Conservation (phyloP, 202 grass and related monocot genomes). For the Brachypodium distachyon region DNA sequence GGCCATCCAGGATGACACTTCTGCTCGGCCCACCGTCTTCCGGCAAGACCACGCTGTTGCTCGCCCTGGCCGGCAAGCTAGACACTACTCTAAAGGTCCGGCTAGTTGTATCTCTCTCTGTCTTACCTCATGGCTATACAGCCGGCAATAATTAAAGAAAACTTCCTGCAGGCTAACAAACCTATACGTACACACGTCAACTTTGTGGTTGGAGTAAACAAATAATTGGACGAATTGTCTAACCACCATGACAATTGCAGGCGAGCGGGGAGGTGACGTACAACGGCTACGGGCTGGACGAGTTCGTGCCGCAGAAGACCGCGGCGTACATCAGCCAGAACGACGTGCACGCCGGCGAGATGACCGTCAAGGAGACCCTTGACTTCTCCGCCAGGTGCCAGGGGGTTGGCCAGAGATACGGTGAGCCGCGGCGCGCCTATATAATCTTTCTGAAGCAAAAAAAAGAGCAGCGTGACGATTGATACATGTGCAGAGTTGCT, state of each 20-base stretch:
- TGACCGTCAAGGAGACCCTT: conserved; percentile 80
- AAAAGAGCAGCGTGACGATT: neutral
- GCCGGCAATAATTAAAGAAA: too few species aligned
- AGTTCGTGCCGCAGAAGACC: conserved; percentile 75
- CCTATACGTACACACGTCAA: too few species aligned
- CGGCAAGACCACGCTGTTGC: conserved; percentile 52
- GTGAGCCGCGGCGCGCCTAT: neutral
- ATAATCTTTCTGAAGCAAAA: neutral
- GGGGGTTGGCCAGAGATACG: conserved; percentile 57
- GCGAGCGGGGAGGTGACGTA: conserved; percentile 45
- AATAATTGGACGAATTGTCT: neutral
- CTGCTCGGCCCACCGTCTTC: conserved; percentile 53
- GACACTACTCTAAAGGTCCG: conserved; percentile 35
- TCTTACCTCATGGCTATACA: too few species aligned
- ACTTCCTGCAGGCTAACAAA: too few species aligned
- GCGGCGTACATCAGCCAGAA: conserved; percentile 76
- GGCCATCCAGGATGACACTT: conserved; percentile 63
- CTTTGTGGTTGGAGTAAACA: neutral
- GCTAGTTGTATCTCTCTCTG: neutral
- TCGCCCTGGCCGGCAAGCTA: conserved; percentile 58
- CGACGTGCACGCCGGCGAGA: conserved; percentile 59
- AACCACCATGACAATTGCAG: neutral
- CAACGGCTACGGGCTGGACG: conserved; percentile 48
- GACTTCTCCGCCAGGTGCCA: conserved; percentile 70
- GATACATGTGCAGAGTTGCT: conserved; percentile 36